These are phyloP conservation scores for Euryodendron excelsum DNA, from an alignment of 148 eudicot genomes.

Conservation along the genomic window DNA sequence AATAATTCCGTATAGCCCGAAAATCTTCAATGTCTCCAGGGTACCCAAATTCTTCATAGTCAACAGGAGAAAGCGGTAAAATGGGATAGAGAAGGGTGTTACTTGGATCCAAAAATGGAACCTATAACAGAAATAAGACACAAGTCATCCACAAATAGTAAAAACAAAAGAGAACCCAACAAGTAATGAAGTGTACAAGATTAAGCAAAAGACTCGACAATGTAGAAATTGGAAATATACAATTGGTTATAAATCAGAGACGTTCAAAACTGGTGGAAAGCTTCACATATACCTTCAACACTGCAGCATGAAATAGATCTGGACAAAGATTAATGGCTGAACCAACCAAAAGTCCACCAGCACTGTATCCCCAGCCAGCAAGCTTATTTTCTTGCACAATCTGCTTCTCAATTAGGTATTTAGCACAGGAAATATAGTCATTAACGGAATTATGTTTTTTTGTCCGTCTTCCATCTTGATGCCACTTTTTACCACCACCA, in stretches of 20 bases:
- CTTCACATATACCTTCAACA: constrained; percentile 58
- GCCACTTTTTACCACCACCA: constrained; percentile 85
- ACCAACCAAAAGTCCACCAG: constrained; percentile 95
- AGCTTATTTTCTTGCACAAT: constrained; percentile 75
- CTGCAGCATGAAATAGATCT: constrained; percentile 76
- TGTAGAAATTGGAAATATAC: background rate
- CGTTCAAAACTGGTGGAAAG: background rate
- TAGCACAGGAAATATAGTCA: constrained; percentile 79
- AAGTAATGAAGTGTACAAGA: background rate
- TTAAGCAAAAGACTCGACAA: background rate
- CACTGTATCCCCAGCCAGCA: constrained; percentile 95
- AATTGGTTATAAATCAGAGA: background rate
- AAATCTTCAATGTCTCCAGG: constrained; percentile 80
- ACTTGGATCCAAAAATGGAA: constrained; percentile 87
- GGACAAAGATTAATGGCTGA: constrained; percentile 79
- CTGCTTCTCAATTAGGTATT: constrained; percentile 60
- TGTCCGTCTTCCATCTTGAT: constrained; percentile 71
- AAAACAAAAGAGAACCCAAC: background rate
- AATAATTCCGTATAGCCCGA: constrained; percentile 65
- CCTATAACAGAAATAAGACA: constrained; percentile 39
- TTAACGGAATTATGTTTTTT: constrained; percentile 64
- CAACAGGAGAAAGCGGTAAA: constrained; percentile 71
- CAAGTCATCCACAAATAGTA: background rate
- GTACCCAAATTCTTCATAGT: constrained; percentile 92
- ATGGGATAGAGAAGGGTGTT: constrained; percentile 76